Base-by-base conservation (phyloP, 78 protist species). In the Planoprotostelium fungivorum region DNA sequence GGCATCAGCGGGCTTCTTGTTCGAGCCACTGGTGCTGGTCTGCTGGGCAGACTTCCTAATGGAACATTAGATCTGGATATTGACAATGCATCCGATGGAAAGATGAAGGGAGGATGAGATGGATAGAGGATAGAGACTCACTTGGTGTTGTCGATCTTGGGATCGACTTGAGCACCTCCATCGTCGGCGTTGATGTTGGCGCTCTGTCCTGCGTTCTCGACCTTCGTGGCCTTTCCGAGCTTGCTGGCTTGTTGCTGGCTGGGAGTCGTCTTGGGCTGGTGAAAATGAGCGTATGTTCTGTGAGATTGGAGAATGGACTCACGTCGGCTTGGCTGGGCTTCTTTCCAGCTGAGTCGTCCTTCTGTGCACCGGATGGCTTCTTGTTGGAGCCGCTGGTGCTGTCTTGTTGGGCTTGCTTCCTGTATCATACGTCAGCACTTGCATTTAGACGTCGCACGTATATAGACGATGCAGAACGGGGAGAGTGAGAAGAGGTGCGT, bases 91-190 rank as follows among this genome's bases (percentile, higher is more conserved):
- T n/a, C n/a, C n/a, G n/a, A n/a, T n/a, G n/a, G n/a, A n/a, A n/a
- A n/a, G n/a, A n/a, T n/a, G n/a, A n/a, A n/a, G n/a, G n/a, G n/a
- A n/a, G n/a, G n/a, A n/a, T n/a, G n/a, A n/a, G n/a, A n/a, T n/a
- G n/a, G n/a, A n/a, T n/a, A n/a, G n/a, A n/a, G 16, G 73, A 16
- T 5, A 16, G 16, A 51, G 16, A 51, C 73, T 51, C 73, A 51
- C 73, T 51, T 51, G 73, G 73, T 51, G 73, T 51, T 51, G 73
- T 51, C 73, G 73, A 51, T 51, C 73, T 51, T 51, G 73, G 73
- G 73, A 51, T 51, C 73, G 73, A 51, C 73, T 51, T 51, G 73
- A 16, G 16, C 16, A 16, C 73, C 73, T 25, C 73, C 73, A 51
- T 51, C 73, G 16, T 51, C 73, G 16, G 31, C 16, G 5, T 51